phyloP scores from a whole-genome alignment of 768 basidiomycete genomes.

The Suillus clintonianus region DNA sequence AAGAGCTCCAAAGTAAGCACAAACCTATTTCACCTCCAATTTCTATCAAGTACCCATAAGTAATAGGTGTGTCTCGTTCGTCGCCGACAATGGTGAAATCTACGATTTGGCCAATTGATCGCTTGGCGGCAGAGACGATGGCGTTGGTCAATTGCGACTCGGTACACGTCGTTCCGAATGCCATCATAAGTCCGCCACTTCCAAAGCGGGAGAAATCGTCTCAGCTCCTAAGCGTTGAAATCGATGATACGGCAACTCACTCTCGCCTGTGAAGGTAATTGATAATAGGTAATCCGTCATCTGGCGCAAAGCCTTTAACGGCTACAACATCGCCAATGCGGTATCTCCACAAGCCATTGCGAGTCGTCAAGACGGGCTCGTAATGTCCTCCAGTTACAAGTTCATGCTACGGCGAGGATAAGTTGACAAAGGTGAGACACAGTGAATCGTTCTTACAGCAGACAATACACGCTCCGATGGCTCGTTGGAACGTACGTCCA shows the following conservation, averaged over 20 bases:
- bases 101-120: neutral
- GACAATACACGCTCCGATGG: neutral
- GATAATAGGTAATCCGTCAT: conserved; percentile 10
- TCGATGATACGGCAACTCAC: neutral
- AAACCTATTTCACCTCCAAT: neutral
- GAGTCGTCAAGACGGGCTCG: conserved; percentile 10
- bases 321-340: conserved; percentile 7
- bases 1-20: neutral
- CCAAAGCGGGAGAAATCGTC: neutral
- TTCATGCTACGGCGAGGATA: neutral
- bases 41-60: conserved; percentile 8
- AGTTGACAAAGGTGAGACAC: neutral
- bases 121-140: neutral
- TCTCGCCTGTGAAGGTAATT: conserved; percentile 3
- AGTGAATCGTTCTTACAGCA: neutral
- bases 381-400: conserved; percentile 6
- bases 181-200: conserved; percentile 10
- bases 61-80: neutral
- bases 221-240: neutral
- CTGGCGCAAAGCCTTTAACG: conserved; percentile 11
- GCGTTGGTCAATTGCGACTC: neutral
- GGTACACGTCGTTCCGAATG: neutral
- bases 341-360: conserved; percentile 13
- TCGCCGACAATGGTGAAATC: conserved; percentile 9
- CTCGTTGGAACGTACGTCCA: neutral